These are phyloP conservation scores for Termitomyces eurrhizus DNA, from an alignment of 768 basidiomycete species.

Conservation along the genomic window DNA sequence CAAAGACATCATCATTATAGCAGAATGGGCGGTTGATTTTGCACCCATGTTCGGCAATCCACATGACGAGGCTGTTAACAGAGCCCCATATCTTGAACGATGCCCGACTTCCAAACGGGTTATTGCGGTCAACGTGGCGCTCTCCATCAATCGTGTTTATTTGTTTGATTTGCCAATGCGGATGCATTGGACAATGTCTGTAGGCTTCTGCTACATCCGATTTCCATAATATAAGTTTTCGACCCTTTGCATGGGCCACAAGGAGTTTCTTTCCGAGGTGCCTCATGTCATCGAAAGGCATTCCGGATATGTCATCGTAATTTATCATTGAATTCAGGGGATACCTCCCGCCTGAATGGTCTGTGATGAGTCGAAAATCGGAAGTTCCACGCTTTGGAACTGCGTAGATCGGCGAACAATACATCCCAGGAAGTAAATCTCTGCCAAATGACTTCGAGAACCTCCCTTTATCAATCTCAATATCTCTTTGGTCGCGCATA, in stretches of 20 bases:
- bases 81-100: conserved; percentile 6
- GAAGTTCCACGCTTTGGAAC: background rate
- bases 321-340: conserved; percentile 7
- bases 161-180: conserved; percentile 6
- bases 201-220: conserved; percentile 3
- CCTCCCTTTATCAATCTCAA: background rate
- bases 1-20: conserved; percentile 1
- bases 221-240: conserved; percentile 1
- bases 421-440: background rate
- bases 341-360: background rate
- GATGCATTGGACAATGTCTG: conserved; percentile 4
- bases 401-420: background rate
- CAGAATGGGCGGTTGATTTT: background rate
- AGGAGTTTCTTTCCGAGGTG: conserved; percentile 1
- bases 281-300: conserved; percentile 4
- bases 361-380: conserved; percentile 1
- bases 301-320: background rate
- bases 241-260: background rate
- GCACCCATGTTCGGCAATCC: background rate
- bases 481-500: conserved; percentile 3
- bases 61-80: conserved; percentile 5
- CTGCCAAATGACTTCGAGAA: conserved; percentile 2
- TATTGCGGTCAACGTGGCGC: background rate
- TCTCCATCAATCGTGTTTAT: conserved; percentile 2
- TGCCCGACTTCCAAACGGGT: background rate